Evolutionary conservation across 192 early-diverging fungal genomes (phyloP).

Genomic region (Entomortierella beljakovae): DNA sequence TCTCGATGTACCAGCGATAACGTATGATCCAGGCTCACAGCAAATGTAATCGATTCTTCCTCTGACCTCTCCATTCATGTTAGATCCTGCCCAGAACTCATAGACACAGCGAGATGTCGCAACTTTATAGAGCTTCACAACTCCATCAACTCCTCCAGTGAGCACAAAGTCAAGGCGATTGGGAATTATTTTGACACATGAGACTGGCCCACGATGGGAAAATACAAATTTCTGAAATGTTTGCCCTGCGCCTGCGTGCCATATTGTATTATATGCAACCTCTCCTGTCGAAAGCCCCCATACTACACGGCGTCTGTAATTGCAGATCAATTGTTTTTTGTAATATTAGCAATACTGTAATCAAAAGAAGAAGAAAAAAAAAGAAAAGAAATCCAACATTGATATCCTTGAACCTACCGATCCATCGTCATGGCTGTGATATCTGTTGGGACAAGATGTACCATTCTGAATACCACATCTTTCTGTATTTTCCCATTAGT

Average conservation of each 20-base stretch:
- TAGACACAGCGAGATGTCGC: slow-evolving; percentile 37
- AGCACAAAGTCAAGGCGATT: slow-evolving; percentile 45
- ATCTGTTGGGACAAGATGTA: slow-evolving; percentile 45
- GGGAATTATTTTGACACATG: slow-evolving; percentile 34
- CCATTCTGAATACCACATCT: slow-evolving; percentile 60
- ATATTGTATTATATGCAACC: slow-evolving; percentile 62
- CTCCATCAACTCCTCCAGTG: slow-evolving; percentile 63
- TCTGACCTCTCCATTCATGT: not conserved
- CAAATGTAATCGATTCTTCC: slow-evolving; percentile 31
- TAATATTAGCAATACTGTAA: not conserved
- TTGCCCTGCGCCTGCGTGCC: slow-evolving; percentile 48
- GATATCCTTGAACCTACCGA: slow-evolving; percentile 44
- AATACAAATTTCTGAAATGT: slow-evolving; percentile 61
- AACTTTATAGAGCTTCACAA: slow-evolving; percentile 66
- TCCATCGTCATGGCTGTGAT: slow-evolving; percentile 67
- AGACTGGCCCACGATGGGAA: slow-evolving; percentile 68
- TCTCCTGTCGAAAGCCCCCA: slow-evolving; percentile 68
- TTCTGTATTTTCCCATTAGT: slow-evolving; percentile 70
- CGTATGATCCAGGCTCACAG: slow-evolving; percentile 31
- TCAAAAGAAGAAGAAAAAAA: not conserved
- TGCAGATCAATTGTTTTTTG: not conserved
- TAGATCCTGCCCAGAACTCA: slow-evolving; percentile 32
- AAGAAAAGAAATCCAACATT: not conserved
- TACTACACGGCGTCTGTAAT: slow-evolving; percentile 62
- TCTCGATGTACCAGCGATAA: slow-evolving; percentile 37